Conservation (phyloP, 345 rosid species). For the Acer saccharum region DNA sequence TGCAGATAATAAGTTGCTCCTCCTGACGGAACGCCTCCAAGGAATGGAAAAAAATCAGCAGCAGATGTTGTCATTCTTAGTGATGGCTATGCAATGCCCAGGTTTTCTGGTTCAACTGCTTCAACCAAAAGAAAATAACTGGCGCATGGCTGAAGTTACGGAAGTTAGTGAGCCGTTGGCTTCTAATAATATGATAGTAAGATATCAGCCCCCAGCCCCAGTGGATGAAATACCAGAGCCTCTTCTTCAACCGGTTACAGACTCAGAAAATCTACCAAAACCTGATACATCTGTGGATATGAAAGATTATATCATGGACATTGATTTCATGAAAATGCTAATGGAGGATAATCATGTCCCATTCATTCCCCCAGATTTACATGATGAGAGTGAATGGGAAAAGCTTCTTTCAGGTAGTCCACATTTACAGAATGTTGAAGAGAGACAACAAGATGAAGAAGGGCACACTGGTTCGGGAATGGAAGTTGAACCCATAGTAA, state of each 20-base stretch:
- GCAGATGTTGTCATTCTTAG: slow-evolving; percentile 91
- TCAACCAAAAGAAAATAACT: slow-evolving; percentile 65
- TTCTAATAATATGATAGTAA: slow-evolving; percentile 63
- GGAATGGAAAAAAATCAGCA: slow-evolving; percentile 95
- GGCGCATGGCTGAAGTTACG: slow-evolving; percentile 60
- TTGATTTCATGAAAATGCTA: slow-evolving; percentile 68
- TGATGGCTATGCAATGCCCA: slow-evolving; percentile 90
- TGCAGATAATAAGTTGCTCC: slow-evolving; percentile 61
- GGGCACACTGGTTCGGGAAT: slow-evolving; percentile 27
- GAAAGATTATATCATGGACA: slow-evolving; percentile 59
- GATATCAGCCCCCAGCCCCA: slow-evolving; percentile 62
- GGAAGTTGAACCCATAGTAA: slow-evolving; percentile 34
- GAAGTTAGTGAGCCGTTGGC: slow-evolving; percentile 44
- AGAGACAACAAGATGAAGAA: slow-evolving; percentile 37
- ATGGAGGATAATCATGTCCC: slow-evolving; percentile 70
- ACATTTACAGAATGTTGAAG: slow-evolving; percentile 35
- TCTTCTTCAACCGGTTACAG: slow-evolving; percentile 20
- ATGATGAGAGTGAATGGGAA: slow-evolving; percentile 79
- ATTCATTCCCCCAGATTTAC: slow-evolving; percentile 61
- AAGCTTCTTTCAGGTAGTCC: slow-evolving; percentile 60
- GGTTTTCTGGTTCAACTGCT: slow-evolving; percentile 77
- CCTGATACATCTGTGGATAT: slow-evolving; percentile 38
- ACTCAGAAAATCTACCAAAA: slow-evolving; percentile 28
- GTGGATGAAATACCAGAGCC: slow-evolving; percentile 43
- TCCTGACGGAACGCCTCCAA: slow-evolving; percentile 67